Base-by-base conservation (phyloP, 2,329 filamentous ascomycete species). In the Sporothrix sp. region DNA sequence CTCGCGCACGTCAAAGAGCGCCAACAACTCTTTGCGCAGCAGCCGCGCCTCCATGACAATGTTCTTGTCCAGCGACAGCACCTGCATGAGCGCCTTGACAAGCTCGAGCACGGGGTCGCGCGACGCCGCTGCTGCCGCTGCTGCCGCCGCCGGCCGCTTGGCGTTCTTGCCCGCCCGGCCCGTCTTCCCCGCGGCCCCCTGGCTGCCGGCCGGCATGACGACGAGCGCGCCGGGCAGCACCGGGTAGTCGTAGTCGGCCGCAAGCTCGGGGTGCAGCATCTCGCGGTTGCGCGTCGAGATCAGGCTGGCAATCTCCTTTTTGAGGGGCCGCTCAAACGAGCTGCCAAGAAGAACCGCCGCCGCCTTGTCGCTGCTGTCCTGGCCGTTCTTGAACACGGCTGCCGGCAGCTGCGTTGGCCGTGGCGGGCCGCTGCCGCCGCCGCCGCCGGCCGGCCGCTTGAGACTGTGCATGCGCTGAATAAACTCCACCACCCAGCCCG, bases 401-500 rank as follows among this genome's bases (percentile, higher is more conserved):
- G 50, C 65, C 42, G 76, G 75, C 39, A 83, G 68, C 59, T 77
- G 82, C 3, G 72, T 85, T 52, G 75, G 69, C 18, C 73, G 76
- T 2, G 69, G 68, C 48, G 74, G 71, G 16, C 58, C 65, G n/a
- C 71, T 71, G 14, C 57, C 65, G 8, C 71, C 71, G 23, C 71
- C 71, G 1, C 67, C 66, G 0, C 84, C 80, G 2, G 67, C 66
- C 0, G 85, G 83, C 6, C 82, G 79, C 67, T 97, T 98, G 55
- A 90, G 75, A 11, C 73, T 70, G 61, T 96, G 90, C 90, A 98
- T 96, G 50, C 96, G 75, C 58, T 95, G 82, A 58, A 98, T 86
- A 66, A 96, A 98, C 63, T 95, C 88, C 13, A 95, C 81, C 3
- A 96, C 81, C 88, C 90, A 96, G 59, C 95, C 84, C 55, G 90